Evolutionary conservation across 139 green algal genomes (phyloP).

Genomic region (Chlorella sorokiniana): DNA sequence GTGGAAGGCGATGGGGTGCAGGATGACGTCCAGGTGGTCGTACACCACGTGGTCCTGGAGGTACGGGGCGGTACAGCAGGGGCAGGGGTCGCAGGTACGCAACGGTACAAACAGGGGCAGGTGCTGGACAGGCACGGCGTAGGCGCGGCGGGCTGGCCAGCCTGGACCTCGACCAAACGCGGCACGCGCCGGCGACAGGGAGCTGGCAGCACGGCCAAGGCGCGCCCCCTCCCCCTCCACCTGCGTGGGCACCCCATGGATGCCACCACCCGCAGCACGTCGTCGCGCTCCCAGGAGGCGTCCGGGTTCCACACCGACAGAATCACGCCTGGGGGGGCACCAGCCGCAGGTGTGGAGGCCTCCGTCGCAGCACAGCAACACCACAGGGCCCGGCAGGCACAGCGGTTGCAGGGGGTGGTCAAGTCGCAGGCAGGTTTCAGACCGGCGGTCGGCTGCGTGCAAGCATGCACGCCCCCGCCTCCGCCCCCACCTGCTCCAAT

Average conservation of each 20-base stretch:
- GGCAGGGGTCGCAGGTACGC: background rate
- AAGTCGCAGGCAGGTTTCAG: no score
- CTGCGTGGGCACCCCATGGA: constrained; percentile 57
- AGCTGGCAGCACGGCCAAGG: background rate
- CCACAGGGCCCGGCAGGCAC: background rate
- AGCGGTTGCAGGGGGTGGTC: background rate
- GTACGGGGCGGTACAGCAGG: no score
- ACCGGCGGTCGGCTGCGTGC: background rate
- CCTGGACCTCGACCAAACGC: background rate
- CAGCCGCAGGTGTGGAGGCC: no score
- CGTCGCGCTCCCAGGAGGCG: constrained; percentile 49
- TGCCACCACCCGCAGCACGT: constrained; percentile 40
- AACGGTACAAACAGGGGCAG: background rate
- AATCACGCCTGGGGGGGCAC: constrained; percentile 66
- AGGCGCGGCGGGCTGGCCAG: no score
- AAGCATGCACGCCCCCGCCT: background rate
- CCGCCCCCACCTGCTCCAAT: constrained; percentile 26
- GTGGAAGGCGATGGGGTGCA: constrained; percentile 69
- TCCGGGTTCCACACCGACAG: constrained; percentile 71
- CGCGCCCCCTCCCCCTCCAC: background rate
- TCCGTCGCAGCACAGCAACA: no score
- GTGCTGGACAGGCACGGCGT: no score
- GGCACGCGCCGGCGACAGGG: no score
- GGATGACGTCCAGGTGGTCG: constrained; percentile 67
- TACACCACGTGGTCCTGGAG: constrained; percentile 56